Percentiles rank a stretch among this genome's conserved stretches.
These are phyloP conservation scores for Gossypium lobatum DNA, from an alignment of 441 rosid genomes.

Conservation along the genomic window DNA sequence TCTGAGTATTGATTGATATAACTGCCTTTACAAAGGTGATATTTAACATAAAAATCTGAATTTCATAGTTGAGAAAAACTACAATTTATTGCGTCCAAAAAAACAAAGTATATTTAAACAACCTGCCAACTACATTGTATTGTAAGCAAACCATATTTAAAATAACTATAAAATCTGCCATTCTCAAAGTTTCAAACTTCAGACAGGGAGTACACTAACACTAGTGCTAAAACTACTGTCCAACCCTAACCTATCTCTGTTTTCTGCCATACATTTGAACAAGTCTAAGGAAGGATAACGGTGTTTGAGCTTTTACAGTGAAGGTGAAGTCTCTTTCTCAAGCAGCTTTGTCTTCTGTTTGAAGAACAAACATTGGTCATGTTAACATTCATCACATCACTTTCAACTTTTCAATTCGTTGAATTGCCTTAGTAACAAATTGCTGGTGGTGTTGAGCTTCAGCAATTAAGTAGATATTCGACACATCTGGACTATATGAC, in stretches of 20 bases:
- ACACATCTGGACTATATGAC: conserved; percentile 21
- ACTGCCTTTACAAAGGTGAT: no score
- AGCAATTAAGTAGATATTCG: background rate
- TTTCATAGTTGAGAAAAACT: background rate
- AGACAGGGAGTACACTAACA: background rate
- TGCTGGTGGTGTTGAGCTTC: background rate
- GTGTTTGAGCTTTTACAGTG: background rate
- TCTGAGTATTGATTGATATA: no score
- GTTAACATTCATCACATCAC: background rate
- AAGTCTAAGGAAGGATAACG: background rate
- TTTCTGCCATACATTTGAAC: background rate
- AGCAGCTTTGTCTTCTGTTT: background rate
- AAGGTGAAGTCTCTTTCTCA: background rate
- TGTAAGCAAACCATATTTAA: background rate
- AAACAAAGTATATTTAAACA: background rate
- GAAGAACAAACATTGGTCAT: background rate
- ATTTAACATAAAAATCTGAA: no score
- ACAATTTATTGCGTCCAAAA: background rate
- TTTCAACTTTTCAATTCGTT: background rate
- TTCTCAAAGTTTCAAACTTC: background rate
- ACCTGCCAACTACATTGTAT: background rate
- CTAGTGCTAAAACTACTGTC: background rate
- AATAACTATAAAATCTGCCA: background rate
- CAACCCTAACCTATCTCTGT: background rate
- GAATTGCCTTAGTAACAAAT: background rate